Evolutionary conservation across 345 rosid species (phyloP).

Genomic region (Raphanus sativus): DNA sequence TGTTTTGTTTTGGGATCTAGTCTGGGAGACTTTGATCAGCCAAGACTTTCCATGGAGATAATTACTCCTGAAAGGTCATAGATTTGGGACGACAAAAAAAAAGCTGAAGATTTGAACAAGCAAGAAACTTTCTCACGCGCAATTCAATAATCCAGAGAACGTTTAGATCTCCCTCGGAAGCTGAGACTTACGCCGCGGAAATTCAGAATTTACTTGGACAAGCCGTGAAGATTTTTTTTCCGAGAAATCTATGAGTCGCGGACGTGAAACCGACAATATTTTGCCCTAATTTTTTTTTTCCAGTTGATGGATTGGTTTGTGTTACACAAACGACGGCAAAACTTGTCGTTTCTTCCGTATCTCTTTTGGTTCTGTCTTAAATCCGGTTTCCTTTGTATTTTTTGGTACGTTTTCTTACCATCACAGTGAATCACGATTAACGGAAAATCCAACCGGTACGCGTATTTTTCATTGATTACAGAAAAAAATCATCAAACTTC

Average conservation of each 20-base stretch:
- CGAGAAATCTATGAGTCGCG: constrained; percentile 38
- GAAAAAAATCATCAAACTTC: neutral
- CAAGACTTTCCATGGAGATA: constrained; percentile 17
- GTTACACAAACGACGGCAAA: constrained; percentile 37
- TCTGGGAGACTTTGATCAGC: neutral
- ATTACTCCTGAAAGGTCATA: constrained; percentile 18
- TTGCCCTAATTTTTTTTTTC: constrained; percentile 37
- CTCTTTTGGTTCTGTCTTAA: constrained; percentile 31
- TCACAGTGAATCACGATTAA: neutral
- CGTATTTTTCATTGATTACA: neutral
- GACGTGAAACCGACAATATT: constrained; percentile 38
- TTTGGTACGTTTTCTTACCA: constrained; percentile 10
- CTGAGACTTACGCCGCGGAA: neutral
- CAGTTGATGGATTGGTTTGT: constrained; percentile 38
- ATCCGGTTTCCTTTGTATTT: neutral
- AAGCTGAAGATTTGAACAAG: constrained; percentile 4
- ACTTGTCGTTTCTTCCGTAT: constrained; percentile 32
- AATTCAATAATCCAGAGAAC: neutral
- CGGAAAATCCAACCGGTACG: neutral
- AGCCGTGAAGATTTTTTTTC: constrained; percentile 29
- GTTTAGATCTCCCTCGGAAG: constrained; percentile 21
- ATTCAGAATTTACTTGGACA: constrained; percentile 13
- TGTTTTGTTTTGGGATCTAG: constrained; percentile 1
- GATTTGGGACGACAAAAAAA: constrained; percentile 17
- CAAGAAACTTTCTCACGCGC: neutral